These are phyloP conservation scores for Solanum paucissectum DNA, from an alignment of 257 asterid genomes.

Conservation along the genomic window DNA sequence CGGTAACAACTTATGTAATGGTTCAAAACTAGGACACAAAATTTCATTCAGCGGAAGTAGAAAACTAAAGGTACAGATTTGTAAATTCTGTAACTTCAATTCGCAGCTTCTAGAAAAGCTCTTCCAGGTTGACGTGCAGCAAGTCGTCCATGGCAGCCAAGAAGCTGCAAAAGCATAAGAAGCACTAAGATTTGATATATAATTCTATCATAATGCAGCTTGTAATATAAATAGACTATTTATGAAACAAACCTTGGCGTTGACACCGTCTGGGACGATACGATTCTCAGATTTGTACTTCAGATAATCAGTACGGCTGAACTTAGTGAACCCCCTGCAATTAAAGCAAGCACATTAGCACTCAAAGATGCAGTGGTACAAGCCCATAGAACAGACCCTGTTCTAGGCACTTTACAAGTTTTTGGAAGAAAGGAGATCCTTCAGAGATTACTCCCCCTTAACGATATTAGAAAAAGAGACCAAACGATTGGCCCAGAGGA, in stretches of 20 bases:
- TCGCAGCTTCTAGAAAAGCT: constrained; percentile 15
- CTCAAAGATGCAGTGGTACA: background rate
- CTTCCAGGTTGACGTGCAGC: constrained; percentile 34
- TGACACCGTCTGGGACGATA: constrained; percentile 7
- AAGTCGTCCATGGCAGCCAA: constrained; percentile 36
- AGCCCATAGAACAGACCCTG: background rate
- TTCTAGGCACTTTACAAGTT: background rate
- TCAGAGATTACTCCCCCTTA: background rate
- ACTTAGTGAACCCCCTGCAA: constrained; percentile 15
- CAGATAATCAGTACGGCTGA: constrained; percentile 6
- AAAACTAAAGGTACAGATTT: background rate
- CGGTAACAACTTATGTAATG: background rate
- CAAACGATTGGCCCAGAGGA: too few species aligned
- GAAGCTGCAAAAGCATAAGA: constrained; percentile 12
- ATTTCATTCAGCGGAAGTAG: background rate
- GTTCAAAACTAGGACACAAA: background rate
- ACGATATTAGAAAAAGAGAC: background rate
- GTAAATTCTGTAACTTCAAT: background rate
- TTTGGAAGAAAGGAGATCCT: background rate
- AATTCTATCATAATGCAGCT: background rate
- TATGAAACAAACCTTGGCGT: constrained; percentile 6
- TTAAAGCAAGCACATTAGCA: background rate
- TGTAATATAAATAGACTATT: background rate
- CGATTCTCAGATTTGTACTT: constrained; percentile 8
- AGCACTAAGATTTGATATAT: background rate